Base-by-base conservation (phyloP, 768 basidiomycete species). In the Tricholoma sp. region DNA sequence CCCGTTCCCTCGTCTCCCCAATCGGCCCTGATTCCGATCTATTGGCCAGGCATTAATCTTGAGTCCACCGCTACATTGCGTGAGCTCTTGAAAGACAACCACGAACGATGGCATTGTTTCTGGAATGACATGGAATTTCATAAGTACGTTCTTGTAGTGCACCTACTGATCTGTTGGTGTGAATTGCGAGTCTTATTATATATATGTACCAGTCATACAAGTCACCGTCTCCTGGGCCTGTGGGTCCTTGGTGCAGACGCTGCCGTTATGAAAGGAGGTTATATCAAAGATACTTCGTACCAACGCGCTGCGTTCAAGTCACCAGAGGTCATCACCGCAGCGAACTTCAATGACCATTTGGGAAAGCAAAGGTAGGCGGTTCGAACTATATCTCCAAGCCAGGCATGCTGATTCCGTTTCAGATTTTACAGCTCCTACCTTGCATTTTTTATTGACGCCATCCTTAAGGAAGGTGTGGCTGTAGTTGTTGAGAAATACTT, bases 361-460 rank as follows among this genome's bases (percentile, higher is more conserved):
- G 86, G 81, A 1, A 78, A 87, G 48, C 74, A 73, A 51, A 67
- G 67, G 83, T 85, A 63, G 13, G 79, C 39, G n/a, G 11, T n/a
- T 37, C 20, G 32, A 50, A n/a, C n/a, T 12, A 12, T 33, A 50
- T 44, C 11, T 15, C 5, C 2, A 24, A 24, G 24, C 4, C 24
- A 24, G n/a, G 17, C 39, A 28, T 9, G n/a, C 24, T 44, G n/a
- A 28, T 9, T 36, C n/a, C 39, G 4, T 49, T 28, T 24, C 56
- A 85, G 84, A 4, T 86, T 74, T 59, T 85, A 84, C 58, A 65
- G 70, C 24, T 72, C 73, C 0, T 87, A 85, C 62, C 65, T 82
- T 6, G 61, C 72, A 1, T 85, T 79, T 65, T 86, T 85, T 67
- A 73, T 72, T 0, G 61, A 72, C 1, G 57, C 69, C 18, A 63